Conservation (phyloP, 306 rosid genomes). For the Begonia loranthoides region DNA sequence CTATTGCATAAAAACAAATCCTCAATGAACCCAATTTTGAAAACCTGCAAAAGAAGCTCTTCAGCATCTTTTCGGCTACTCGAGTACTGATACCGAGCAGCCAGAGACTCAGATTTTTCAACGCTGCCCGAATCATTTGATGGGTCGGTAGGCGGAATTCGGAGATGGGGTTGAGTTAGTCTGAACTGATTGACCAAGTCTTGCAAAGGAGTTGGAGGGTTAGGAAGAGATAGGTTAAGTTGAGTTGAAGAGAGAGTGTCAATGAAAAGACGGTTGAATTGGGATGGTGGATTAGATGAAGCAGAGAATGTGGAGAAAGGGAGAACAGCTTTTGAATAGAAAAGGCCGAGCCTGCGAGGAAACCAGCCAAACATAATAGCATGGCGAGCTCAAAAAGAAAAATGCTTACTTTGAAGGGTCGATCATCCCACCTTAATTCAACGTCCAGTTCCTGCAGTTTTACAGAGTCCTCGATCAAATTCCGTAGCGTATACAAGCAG, state of each 20-base stretch:
- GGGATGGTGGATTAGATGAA: constrained; percentile 13
- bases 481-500: too few relatives aligned
- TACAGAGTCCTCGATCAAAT: too few relatives aligned
- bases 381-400: neutral
- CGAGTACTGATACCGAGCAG: constrained; percentile 28
- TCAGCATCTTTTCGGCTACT: constrained; percentile 33
- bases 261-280: constrained; percentile 8
- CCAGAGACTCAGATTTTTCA: constrained; percentile 22
- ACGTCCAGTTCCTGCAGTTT: too few relatives aligned
- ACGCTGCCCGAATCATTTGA: constrained; percentile 7
- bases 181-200: constrained; percentile 15
- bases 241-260: constrained; percentile 11
- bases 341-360: constrained; percentile 2
- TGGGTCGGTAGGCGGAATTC: constrained; percentile 4
- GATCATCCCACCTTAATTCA: too few relatives aligned
- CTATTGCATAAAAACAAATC: constrained; percentile 62
- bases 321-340: constrained; percentile 5
- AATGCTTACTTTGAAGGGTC: too few relatives aligned
- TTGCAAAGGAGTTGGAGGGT: constrained; percentile 10
- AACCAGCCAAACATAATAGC: constrained; percentile 19
- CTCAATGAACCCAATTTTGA: constrained; percentile 38
- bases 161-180: constrained; percentile 16
- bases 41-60: constrained; percentile 48
- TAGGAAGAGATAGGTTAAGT: constrained; percentile 4
- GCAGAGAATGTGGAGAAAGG: constrained; percentile 9